Evolutionary conservation across 2,329 filamentous ascomycete species (phyloP).

Genomic region (Aspergillus sp.): DNA sequence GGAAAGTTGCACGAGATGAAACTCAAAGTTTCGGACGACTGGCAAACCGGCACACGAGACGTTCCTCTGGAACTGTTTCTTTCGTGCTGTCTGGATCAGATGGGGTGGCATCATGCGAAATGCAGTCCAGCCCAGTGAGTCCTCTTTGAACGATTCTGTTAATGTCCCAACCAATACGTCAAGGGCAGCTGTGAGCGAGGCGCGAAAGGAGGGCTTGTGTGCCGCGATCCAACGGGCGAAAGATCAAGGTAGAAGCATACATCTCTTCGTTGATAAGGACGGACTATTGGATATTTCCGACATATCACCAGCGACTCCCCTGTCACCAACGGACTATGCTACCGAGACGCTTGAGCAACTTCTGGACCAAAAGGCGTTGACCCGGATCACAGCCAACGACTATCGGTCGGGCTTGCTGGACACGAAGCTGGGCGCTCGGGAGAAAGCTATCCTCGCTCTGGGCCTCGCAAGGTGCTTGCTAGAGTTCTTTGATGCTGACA

Average conservation of each 20-base stretch:
- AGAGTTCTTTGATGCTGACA: slow-evolving; percentile 12
- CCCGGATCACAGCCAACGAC: slow-evolving; percentile 5
- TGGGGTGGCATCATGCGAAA: background rate
- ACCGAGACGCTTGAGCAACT: slow-evolving; percentile 3
- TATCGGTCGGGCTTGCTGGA: background rate
- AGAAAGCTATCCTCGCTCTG: background rate
- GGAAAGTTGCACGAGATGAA: slow-evolving; percentile 1
- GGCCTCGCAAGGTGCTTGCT: background rate
- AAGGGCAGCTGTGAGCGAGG: background rate
- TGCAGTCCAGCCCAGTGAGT: background rate
- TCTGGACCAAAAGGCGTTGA: background rate
- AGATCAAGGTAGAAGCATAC: background rate
- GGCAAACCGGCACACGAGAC: background rate
- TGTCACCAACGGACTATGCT: background rate
- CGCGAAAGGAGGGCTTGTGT: slow-evolving; percentile 1
- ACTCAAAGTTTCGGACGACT: background rate
- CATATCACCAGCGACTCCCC: background rate
- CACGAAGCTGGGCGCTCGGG: background rate
- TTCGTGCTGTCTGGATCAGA: slow-evolving; percentile 1
- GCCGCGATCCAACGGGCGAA: slow-evolving; percentile 6
- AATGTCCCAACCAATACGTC: background rate
- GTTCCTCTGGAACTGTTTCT: slow-evolving; percentile 10
- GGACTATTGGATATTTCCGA: slow-evolving; percentile 2
- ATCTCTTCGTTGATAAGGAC: background rate
- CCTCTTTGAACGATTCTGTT: too few species aligned